Percentiles rank a stretch among this genome's conserved stretches.
phyloP scores from a whole-genome alignment of 257 asterid genomes.

The Anisodus tanguticus region DNA sequence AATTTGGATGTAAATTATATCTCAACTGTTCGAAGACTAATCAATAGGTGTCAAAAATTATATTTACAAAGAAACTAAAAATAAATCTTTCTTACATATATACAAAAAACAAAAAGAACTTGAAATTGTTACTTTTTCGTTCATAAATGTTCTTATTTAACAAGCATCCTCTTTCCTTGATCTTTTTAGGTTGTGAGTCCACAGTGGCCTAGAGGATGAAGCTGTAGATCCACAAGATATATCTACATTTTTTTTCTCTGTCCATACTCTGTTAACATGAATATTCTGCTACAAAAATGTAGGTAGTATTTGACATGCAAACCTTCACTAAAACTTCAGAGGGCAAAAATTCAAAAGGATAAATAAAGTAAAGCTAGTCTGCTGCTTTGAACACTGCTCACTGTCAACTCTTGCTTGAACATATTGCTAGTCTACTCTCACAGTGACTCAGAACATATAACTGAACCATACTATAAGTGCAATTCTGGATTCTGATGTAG shows the following conservation, averaged over 20 bases:
- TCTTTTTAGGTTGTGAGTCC: conserved; percentile 84
- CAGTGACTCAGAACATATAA: neutral
- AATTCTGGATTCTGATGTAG: neutral
- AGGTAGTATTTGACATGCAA: neutral
- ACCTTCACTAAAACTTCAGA: neutral
- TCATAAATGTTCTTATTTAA: neutral
- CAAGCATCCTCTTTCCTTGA: neutral
- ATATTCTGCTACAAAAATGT: neutral
- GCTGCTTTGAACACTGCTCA: neutral
- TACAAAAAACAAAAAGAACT: neutral
- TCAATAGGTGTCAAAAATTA: neutral
- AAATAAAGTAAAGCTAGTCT: neutral
- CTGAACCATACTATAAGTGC: neutral
- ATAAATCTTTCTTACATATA: neutral
- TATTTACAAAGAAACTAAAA: neutral
- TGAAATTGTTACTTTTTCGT: neutral
- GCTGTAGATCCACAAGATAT: neutral
- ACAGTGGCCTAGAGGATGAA: conserved; percentile 84
- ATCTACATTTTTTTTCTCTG: neutral
- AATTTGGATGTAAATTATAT: neutral
- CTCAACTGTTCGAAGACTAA: neutral
- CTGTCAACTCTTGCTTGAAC: neutral
- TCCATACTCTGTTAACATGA: neutral
- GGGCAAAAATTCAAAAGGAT: neutral
- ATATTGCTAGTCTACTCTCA: neutral